These are phyloP conservation scores for Pythium periplocum DNA, from an alignment of 352 stramenopile genomes.

Conservation along the genomic window DNA sequence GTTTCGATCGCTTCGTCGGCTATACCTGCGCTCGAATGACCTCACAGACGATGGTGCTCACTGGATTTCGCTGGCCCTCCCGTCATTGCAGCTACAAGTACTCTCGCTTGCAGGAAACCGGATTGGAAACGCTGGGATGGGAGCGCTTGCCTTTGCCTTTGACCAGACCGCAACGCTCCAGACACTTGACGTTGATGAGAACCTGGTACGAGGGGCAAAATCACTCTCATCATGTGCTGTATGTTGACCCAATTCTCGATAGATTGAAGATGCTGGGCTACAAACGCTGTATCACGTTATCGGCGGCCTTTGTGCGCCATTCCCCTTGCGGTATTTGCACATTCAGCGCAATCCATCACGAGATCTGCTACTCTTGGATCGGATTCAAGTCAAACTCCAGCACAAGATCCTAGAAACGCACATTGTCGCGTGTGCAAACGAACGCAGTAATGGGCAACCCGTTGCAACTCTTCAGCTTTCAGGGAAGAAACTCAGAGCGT, in stretches of 20 bases:
- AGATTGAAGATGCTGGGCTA: conserved; percentile 36
- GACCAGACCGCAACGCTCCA: conserved; percentile 28
- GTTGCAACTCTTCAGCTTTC: conserved; percentile 10
- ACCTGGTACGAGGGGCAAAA: conserved; percentile 24
- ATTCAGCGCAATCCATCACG: conserved; percentile 20
- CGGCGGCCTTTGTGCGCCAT: conserved; percentile 18
- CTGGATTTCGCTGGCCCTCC: conserved; percentile 10
- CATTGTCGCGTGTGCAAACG: conserved; percentile 4
- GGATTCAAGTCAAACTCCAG: conserved; percentile 30
- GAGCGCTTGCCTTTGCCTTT: conserved; percentile 39
- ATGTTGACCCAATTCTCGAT: neutral
- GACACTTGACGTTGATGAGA: conserved; percentile 44
- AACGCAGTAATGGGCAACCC: neutral
- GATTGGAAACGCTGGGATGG: conserved; percentile 31
- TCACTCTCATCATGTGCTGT: neutral
- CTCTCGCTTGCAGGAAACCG: conserved; percentile 41
- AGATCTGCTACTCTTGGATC: conserved; percentile 3
- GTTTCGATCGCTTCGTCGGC: conserved; percentile 16
- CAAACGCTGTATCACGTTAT: conserved; percentile 32
- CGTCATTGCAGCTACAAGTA: conserved; percentile 16
- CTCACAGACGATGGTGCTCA: conserved; percentile 25
- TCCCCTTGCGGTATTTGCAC: conserved; percentile 37
- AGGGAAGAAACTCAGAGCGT: conserved; percentile 17
- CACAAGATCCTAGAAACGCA: conserved; percentile 39
- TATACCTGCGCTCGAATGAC: conserved; percentile 43